Base-by-base conservation (phyloP, 768 basidiomycete genomes). In the Tylopilus felleus region DNA sequence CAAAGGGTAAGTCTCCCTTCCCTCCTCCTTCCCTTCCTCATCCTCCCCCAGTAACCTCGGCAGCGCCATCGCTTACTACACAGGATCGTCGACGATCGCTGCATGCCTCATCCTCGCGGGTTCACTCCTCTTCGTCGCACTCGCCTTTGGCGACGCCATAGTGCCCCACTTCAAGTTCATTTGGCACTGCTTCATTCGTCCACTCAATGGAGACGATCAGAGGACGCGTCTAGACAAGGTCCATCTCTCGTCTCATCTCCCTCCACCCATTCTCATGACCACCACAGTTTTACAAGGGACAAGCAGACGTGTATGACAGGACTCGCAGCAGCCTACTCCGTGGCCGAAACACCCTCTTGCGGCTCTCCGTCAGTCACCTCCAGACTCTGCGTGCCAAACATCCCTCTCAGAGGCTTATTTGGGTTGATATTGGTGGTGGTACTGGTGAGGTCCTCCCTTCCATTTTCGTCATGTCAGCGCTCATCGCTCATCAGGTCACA, bases 361-460 rank as follows among this genome's bases (percentile, higher is more conserved):
- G 75, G 49, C 74, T 90, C n/a, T 78, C 80, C 4, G 83, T 85
- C 0, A 77, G 79, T 31, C 86, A 89, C 59, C 70, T 90, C 8
- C 74, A 74, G 29, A 70, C 76, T 3, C 73, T 86, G 43, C 74
- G 74, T 5, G 67, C 65, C 33, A 63, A 63, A 23, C 59, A 74
- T 7, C 74, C 77, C 0, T 66, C 71, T 0, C 77, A 79, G 63
- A 74, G 75, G 14, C 77, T 87, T 17, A 76, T 90, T 14, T 90
- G 88, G 88, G 77, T 90, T 17, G 88, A 90, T 64, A 82, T 90
- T 52, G 86, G 88, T 16, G 88, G 88, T 29, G 88, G 87, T 25
- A 89, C 88, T 13, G 81, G 80, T 78, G 40, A 49, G 64, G 41
- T 49, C 44, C 0, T 48, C 43, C 8, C 49, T 3, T 31, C 17